These are phyloP conservation scores for Phyllachora maydis DNA, from an alignment of 2,329 filamentous ascomycete species.

Conservation along the genomic window DNA sequence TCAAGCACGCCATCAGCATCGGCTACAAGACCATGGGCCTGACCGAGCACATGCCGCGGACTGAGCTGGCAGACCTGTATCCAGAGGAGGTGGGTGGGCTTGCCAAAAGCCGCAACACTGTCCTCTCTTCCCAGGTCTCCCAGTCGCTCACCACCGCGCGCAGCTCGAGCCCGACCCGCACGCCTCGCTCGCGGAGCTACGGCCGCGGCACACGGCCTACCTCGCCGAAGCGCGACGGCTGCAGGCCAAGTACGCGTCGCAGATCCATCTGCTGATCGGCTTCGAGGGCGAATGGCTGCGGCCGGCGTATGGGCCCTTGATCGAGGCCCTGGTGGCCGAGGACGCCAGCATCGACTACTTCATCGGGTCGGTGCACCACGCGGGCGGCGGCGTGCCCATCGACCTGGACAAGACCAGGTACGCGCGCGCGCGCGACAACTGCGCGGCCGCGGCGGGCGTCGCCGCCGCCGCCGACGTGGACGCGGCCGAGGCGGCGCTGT, in stretches of 20 bases:
- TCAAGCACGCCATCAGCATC: constrained; percentile 56
- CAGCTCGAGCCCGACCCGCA: constrained; percentile 29
- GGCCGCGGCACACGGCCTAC: constrained; percentile 46
- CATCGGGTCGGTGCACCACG: constrained; percentile 83
- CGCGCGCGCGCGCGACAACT: constrained; percentile 22
- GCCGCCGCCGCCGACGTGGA: too few species aligned
- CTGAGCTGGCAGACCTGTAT: constrained; percentile 56
- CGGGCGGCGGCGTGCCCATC: constrained; percentile 67
- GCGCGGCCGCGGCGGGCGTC: too few species aligned
- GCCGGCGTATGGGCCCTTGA: constrained; percentile 32
- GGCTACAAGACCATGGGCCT: constrained; percentile 71
- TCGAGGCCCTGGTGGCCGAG: constrained; percentile 33
- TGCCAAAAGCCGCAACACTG: too few species aligned
- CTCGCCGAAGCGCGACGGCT: constrained; percentile 56
- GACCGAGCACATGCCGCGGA: constrained; percentile 89
- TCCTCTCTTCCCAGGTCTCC: too few species aligned
- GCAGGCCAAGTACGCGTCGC: constrained; percentile 42
- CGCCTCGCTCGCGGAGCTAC: constrained; percentile 23
- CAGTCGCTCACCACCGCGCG: too few species aligned
- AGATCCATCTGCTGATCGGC: constrained; percentile 66
- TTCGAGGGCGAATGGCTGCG: constrained; percentile 93
- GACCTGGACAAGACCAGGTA: constrained; percentile 63
- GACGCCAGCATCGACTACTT: constrained; percentile 65
- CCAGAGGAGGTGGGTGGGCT: constrained; percentile 65
- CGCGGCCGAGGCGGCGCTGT: constrained; percentile 55